These are phyloP conservation scores for Suillus fuscotomentosus DNA, from an alignment of 768 basidiomycete genomes.

Conservation along the genomic window DNA sequence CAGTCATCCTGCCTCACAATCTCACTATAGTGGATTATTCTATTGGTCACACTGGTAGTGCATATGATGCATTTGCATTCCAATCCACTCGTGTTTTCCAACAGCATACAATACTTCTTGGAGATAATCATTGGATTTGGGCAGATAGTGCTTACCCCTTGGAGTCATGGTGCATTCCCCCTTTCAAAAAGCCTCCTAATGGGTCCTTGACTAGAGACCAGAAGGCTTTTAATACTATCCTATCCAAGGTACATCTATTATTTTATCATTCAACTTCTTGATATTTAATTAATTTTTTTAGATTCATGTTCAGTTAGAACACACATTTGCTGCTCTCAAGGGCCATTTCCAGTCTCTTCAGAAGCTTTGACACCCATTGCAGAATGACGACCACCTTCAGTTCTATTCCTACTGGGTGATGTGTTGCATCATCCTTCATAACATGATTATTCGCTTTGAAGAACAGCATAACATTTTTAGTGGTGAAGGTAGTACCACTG, in stretches of 20 bases:
- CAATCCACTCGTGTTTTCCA: constrained; percentile 1
- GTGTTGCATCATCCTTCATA: constrained; percentile 6
- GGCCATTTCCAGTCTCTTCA: constrained; percentile 4
- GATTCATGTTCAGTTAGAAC: constrained; percentile 1
- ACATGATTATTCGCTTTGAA: background rate
- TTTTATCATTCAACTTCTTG: background rate
- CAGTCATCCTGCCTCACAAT: constrained; percentile 7
- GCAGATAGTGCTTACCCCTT: constrained; percentile 6
- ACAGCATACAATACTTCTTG: background rate
- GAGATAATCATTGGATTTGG: constrained; percentile 8
- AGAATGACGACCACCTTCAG: background rate
- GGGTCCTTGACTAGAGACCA: background rate
- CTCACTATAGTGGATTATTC: constrained; percentile 7
- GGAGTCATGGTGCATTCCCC: constrained; percentile 1
- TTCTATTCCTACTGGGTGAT: background rate
- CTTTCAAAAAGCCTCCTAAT: constrained; percentile 13
- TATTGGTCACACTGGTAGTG: constrained; percentile 5
- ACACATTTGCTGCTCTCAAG: constrained; percentile 7
- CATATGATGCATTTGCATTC: constrained; percentile 9
- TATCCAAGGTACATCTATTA: constrained; percentile 1
- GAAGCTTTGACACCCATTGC: background rate
- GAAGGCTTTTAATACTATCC: background rate
- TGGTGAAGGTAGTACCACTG: background rate
- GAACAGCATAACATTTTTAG: background rate
- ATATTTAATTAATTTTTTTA: background rate